A percentile compares a stretch with the other conserved stretches of the same genome.
Conservation (phyloP, 768 basidiomycete genomes). For the Mycena latifolia region DNA sequence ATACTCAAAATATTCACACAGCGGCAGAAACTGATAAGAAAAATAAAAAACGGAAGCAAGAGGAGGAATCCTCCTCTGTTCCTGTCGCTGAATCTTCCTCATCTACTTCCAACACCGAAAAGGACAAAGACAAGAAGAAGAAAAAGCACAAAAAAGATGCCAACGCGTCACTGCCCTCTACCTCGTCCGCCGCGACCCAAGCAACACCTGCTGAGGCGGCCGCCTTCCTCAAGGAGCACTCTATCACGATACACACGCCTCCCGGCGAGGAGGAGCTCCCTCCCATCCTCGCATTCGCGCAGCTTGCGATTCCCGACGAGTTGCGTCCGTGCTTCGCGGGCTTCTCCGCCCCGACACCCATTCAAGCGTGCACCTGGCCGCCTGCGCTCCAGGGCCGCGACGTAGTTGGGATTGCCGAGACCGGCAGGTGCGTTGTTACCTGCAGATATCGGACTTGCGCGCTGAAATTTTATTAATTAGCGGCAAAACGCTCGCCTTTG, state of each 20-base stretch:
- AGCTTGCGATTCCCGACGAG: constrained; percentile 72
- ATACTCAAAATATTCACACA: constrained; percentile 9
- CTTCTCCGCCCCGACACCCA: constrained; percentile 93
- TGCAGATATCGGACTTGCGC: constrained; percentile 6
- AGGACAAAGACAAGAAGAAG: constrained; percentile 43
- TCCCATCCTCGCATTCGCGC: constrained; percentile 82
- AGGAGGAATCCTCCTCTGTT: constrained; percentile 39
- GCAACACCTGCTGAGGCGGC: constrained; percentile 58
- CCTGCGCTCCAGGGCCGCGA: constrained; percentile 85
- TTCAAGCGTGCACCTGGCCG: constrained; percentile 97
- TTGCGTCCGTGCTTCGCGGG: constrained; percentile 73
- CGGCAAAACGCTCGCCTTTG: constrained; percentile 97
- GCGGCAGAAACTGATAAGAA: constrained; percentile 51
- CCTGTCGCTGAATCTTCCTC: constrained; percentile 31
- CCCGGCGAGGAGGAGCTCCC: constrained; percentile 57
- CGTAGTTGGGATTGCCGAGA: constrained; percentile 97
- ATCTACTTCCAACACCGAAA: constrained; percentile 31
- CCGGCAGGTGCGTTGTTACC: constrained; percentile 72
- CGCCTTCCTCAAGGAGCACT: constrained; percentile 78
- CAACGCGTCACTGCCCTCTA: constrained; percentile 38
- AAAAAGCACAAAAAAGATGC: constrained; percentile 49
- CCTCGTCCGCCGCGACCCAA: constrained; percentile 37
- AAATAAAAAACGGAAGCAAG: constrained; percentile 57
- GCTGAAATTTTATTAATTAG: constrained; percentile 49
- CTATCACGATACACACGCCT: constrained; percentile 77